Evolutionary conservation across 2,329 filamentous ascomycete genomes (phyloP), one percentile per base, ranked within the genome.

Genomic region (Botrytis galanthina): DNA sequence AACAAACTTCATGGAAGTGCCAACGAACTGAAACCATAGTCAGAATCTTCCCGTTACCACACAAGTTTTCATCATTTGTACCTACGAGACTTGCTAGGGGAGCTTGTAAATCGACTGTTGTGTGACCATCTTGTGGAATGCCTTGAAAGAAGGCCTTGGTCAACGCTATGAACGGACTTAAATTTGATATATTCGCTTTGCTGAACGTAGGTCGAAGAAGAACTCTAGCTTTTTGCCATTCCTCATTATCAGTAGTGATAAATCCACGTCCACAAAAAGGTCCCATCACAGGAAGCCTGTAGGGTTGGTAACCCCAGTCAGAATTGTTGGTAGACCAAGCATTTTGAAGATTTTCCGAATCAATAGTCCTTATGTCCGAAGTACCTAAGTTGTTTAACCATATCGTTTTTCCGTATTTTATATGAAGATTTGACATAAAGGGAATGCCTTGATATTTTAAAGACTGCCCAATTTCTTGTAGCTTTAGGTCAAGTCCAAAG

Each of bases 211-310:
- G 59, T 35, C 69, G 16, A 16, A 71, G 59, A 29, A 71, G 59
- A 39, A 32, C 59, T 42, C 42, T 71, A 37, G 39, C 32, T 12
- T 71, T 48, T 9, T 63, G 32, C 64, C 32, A 71, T 22, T 22
- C 35, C 14, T 62, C 57, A 32, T 44, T 35, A 62, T 71, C 69
- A 8, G 69, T 71, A 12, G 57, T 71, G 4, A 71, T 62, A 29
- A 62, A 71, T 20, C 69, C 57, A 26, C 42, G 37, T 9, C 57
- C 69, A 39, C 69, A 71, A 44, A 71, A 71, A 20, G 69, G 57
- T 4, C 57, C 69, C 69, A 62, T 71, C 3, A 71, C 69, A 9
- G 57, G 57, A 35, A 71, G 29, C 60, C 69, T 62, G 4, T 7
- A 18, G 51, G 69, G 57, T n/a, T 71, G n/a, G 35, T 62, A 71